Evolutionary conservation across 192 early-diverging fungal genomes (phyloP), one percentile per base, ranked within the genome.

Genomic region (Podila clonocystis): DNA sequence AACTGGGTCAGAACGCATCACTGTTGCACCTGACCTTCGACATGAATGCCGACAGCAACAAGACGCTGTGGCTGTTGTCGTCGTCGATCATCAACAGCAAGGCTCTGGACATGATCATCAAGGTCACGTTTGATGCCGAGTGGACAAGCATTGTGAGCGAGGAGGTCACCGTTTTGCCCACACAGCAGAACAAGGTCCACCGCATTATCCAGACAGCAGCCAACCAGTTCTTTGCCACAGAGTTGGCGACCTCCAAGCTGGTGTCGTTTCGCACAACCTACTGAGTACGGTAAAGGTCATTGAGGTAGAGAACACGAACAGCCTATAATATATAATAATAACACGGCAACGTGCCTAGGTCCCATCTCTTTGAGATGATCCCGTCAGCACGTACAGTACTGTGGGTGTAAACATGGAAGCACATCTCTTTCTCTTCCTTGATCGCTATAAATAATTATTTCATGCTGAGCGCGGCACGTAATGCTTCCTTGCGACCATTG

Each of bases 21-120:
- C 50, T 78, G 12, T 9, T 78, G 33, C 75, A 78, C 36, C 52
- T 78, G 45, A 63, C 68, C 31, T 78, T 78, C 31, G 69, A 71
- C 9, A 30, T 31, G n/a, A 33, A 63, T 12, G 19, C 30, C 34
- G 34, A 49, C 1, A 65, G n/a, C 19, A 70, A 62, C 58, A 29
- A 69, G 45, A 30, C 26, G 0, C 69, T 77, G 33, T 77, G 75
- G 75, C 68, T 77, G 2, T 15, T 78, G 30, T 70, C 75, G 3
- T 78, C 75, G 3, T 78, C 75, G 48, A 73, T 78, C 38, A 60
- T 78, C 63, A 71, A 78, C 36, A 38, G 26, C 50, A 58, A 48
- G 17, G 75, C 75, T 13, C 24, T 78, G 22, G 68, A 78, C 12
- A 67, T 62, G 69, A 41, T 78, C 34, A 70, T 78, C 68, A 65